Conservation (phyloP, 805 yeast genomes). For the Wickerhamiella domercqiae region DNA sequence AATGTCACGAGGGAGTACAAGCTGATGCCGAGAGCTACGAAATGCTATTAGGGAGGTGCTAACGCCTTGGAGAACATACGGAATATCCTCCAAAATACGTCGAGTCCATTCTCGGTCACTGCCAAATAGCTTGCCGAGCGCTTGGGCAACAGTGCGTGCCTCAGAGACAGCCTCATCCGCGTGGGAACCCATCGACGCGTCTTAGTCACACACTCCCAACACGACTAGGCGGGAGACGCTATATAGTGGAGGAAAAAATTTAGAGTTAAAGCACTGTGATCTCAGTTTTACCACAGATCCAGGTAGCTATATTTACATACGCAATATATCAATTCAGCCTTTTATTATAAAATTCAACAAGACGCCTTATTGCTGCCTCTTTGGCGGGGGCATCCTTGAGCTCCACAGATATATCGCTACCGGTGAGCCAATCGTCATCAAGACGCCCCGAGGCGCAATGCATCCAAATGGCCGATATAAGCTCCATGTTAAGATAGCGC, state of each 20-base stretch:
- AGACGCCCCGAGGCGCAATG: conserved; percentile 49
- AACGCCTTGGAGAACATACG: conserved; percentile 24
- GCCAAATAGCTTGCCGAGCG: not conserved
- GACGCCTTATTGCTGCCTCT: conserved; percentile 67
- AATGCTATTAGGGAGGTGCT: conserved; percentile 4
- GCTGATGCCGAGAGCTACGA: conserved; percentile 2
- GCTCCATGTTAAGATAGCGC: conserved; percentile 86
- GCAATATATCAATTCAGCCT: no score
- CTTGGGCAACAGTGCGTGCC: not conserved
- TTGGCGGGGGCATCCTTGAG: conserved; percentile 66
- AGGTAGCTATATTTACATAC: no score
- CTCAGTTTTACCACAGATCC: no score
- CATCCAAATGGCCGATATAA: conserved; percentile 72
- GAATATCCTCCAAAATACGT: conserved; percentile 24
- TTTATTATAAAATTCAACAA: conserved; percentile 49
- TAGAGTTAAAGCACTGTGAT: no score
- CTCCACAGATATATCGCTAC: conserved; percentile 62
- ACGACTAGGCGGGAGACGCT: no score
- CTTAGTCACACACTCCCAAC: no score
- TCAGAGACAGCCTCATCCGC: no score
- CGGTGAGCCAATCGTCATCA: conserved; percentile 78
- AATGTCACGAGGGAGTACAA: conserved; percentile 18
- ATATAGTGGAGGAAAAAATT: no score
- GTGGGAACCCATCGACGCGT: no score
- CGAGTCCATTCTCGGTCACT: not conserved